phyloP scores from a whole-genome alignment of 108 stramenopile species.

The Schizochytrium sp. region DNA sequence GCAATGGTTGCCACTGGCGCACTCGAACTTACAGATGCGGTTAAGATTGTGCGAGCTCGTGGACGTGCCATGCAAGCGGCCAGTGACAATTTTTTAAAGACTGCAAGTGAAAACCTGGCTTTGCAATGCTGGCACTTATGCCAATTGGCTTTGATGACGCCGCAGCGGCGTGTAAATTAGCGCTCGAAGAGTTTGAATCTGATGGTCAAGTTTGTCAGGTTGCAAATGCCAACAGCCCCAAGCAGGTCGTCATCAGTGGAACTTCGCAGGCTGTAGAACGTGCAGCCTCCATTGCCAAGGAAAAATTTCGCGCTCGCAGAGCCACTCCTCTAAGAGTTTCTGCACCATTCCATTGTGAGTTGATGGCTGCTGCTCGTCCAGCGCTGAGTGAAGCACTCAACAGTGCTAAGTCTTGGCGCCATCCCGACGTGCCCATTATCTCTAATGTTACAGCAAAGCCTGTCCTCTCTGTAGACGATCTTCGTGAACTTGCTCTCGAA shows the following conservation, averaged over 20 bases:
- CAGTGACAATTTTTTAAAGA: neutral
- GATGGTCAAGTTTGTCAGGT: conserved; percentile 42
- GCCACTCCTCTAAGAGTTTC: neutral
- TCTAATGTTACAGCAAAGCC: conserved; percentile 52
- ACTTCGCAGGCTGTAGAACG: neutral
- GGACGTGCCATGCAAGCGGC: conserved; percentile 55
- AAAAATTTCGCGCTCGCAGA: conserved; percentile 12
- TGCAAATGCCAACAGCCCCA: conserved; percentile 36
- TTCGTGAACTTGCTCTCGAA: conserved; percentile 2
- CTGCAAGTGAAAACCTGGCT: neutral
- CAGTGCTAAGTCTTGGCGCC: neutral
- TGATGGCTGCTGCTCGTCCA: conserved; percentile 19
- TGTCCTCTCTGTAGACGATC: neutral
- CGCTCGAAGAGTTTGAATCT: neutral
- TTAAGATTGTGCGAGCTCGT: neutral
- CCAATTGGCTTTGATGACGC: neutral
- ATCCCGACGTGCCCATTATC: conserved; percentile 37
- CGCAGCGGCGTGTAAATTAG: neutral
- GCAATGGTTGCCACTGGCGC: conserved; percentile 29
- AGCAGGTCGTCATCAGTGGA: conserved; percentile 36
- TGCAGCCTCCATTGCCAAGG: conserved; percentile 25
- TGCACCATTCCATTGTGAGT: conserved; percentile 35
- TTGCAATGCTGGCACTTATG: conserved; percentile 34
- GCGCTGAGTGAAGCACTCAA: neutral
- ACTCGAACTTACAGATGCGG: neutral